phyloP scores from a whole-genome alignment of 164 flowering plant genomes.

The Litsea cubeba region DNA sequence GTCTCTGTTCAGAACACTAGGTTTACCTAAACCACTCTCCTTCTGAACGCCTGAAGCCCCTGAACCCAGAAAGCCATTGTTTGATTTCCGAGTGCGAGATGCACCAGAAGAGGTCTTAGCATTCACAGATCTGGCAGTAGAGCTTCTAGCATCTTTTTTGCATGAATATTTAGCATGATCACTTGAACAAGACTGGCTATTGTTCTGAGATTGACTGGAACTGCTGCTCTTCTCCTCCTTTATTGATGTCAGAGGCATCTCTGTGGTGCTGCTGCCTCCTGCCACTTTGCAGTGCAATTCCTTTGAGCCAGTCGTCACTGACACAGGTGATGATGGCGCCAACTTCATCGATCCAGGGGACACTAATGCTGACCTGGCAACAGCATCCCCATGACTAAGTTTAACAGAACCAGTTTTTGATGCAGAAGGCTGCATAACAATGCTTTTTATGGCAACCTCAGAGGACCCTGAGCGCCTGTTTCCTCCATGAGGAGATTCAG shows the following conservation, averaged over 20 bases:
- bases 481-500: conserved; percentile 61
- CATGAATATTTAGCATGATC: conserved; percentile 59
- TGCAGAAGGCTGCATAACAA: conserved; percentile 48
- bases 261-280: conserved; percentile 21
- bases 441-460: conserved; percentile 51
- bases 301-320: conserved; percentile 24
- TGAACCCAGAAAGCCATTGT: conserved; percentile 46
- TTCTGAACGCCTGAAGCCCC: conserved; percentile 41
- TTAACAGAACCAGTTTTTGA: conserved; percentile 39
- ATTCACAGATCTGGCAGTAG: conserved; percentile 54
- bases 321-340: conserved; percentile 28
- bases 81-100: conserved; percentile 56
- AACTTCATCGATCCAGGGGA: conserved; percentile 47
- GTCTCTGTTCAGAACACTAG: conserved; percentile 33
- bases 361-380: conserved; percentile 39
- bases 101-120: conserved; percentile 42
- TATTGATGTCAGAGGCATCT: conserved; percentile 24
- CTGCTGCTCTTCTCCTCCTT: conserved; percentile 61
- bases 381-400: conserved; percentile 42
- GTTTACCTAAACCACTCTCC: conserved; percentile 41
- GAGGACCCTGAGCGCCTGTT: conserved; percentile 43
- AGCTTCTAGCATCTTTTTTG: conserved; percentile 72
- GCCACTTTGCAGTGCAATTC: conserved; percentile 22
- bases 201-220: conserved; percentile 82
- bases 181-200: conserved; percentile 72